Conservation (phyloP, 441 rosid genomes). For the Euphorbia schlechtendalii region DNA sequence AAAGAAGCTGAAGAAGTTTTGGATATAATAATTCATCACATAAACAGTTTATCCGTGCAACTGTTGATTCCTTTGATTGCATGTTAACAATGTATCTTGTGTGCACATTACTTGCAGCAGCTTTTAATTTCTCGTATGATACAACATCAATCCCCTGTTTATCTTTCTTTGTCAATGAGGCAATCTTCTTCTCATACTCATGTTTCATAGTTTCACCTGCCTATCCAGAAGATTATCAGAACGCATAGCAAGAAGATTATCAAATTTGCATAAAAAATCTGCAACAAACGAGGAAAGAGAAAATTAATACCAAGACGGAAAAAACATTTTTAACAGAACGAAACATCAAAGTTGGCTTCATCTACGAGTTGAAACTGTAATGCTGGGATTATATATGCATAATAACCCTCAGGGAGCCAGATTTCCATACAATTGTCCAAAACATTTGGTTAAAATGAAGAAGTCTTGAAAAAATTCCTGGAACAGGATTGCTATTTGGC, state of each 20-base stretch:
- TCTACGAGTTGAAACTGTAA: too few species aligned
- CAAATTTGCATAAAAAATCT: not conserved
- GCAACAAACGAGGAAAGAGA: not conserved
- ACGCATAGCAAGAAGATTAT: not conserved
- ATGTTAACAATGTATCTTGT: constrained; percentile 91
- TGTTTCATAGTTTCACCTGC: constrained; percentile 83
- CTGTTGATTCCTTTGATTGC: constrained; percentile 98
- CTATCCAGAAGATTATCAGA: constrained; percentile 35
- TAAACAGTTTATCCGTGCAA: constrained; percentile 73
- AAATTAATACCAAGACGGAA: not conserved
- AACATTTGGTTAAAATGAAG: too few species aligned
- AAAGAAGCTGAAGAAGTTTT: constrained; percentile 70
- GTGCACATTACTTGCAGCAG: constrained; percentile 82
- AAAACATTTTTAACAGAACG: not conserved
- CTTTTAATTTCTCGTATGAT: constrained; percentile 76
- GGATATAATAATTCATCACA: constrained; percentile 78
- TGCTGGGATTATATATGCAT: too few species aligned
- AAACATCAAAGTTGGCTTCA: not conserved
- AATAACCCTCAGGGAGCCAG: too few species aligned
- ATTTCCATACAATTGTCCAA: too few species aligned
- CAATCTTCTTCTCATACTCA: constrained; percentile 80
- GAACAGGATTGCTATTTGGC: too few species aligned
- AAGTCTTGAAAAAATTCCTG: too few species aligned
- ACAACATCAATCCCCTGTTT: constrained; percentile 57
- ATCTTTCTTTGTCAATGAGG: constrained; percentile 58